Base-by-base conservation (phyloP, 495 filamentous ascomycete species). In the Xylaria intraflava region DNA sequence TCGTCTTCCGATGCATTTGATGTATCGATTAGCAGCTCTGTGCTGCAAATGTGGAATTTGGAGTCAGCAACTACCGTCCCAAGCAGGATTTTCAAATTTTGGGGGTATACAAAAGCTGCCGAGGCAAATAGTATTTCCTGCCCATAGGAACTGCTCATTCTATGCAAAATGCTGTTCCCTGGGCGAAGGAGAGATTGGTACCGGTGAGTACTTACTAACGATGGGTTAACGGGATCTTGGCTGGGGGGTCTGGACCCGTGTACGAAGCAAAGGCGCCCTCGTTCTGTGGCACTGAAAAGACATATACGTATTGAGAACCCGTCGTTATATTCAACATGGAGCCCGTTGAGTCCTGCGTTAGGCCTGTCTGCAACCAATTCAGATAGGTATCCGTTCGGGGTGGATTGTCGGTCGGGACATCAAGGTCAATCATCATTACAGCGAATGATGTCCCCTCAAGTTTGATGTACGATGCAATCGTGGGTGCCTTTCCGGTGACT, bases 391-490 rank as follows among this genome's bases (percentile, higher is more conserved):
- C 60, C 8, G 72, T 73, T 20, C 53, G 16, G 0, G 65, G 66
- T 0, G 72, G 65, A 26, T 16, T 68, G 56, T 68, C 39, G 12
- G 71, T 69, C 2, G 72, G 72, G 39, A 75, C 72, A 58, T 76
- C 72, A 11, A 73, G 61, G 51, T 73, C 69, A 47, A 74, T 63
- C 72, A 73, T 73, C 48, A 74, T 22, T 1, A 68, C 56, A 20
- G 62, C 62, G 42, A 63, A 68, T 17, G 66, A 65, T 10, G 61
- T 57, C 24, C 65, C 62, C 11, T 56, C 55, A 17, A 72, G 48
- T 19, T 60, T 61, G 55, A 65, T 70, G 17, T 62, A 59, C 12
- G 67, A 67, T 26, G 69, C 72, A 41, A 65, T 54, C 26, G 49
- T 61, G 41, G 65, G 63, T 8, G 56, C 59, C 10, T 30, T 53